A percentile compares a stretch with the other conserved stretches of the same genome.
Conservation (phyloP, 345 rosid species). For the Gossypium australe region DNA sequence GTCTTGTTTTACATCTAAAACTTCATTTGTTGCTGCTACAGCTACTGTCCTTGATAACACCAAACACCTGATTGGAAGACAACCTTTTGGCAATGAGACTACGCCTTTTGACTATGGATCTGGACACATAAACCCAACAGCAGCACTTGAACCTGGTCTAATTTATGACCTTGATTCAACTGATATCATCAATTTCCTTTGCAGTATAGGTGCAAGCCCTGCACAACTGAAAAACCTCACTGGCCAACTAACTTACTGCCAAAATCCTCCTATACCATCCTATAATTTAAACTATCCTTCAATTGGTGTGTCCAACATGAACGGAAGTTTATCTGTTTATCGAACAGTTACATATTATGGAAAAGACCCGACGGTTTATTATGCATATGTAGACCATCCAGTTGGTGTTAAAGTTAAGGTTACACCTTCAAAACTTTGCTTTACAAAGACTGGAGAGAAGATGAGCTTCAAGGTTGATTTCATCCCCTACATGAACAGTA, state of each 20-base stretch:
- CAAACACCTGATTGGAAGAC: constrained; percentile 21
- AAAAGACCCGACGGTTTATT: constrained; percentile 26
- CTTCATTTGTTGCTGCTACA: constrained; percentile 15
- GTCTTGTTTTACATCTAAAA: neutral
- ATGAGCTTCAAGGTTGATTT: constrained; percentile 35
- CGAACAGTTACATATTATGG: constrained; percentile 43
- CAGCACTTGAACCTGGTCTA: constrained; percentile 40
- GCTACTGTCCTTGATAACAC: constrained; percentile 35
- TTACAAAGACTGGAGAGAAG: constrained; percentile 32
- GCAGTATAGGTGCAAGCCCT: constrained; percentile 41
- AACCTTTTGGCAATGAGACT: constrained; percentile 32
- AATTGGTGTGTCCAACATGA: constrained; percentile 39
- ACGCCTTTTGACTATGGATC: constrained; percentile 59
- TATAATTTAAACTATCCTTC: constrained; percentile 47
- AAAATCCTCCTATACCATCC: constrained; percentile 15
- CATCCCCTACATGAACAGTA: constrained; percentile 27
- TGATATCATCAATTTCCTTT: constrained; percentile 39
- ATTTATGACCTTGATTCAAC: constrained; percentile 32
- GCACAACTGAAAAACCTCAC: constrained; percentile 40
- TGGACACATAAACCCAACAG: constrained; percentile 41
- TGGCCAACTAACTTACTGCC: constrained; percentile 31
- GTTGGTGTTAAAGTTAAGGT: constrained; percentile 33
- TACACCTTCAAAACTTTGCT: constrained; percentile 36
- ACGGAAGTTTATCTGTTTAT: constrained; percentile 30
- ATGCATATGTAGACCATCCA: constrained; percentile 27